Evolutionary conservation across 2,329 filamentous ascomycete genomes (phyloP), one percentile per base, ranked within the genome.

Genomic region (Arthroderma sp.): DNA sequence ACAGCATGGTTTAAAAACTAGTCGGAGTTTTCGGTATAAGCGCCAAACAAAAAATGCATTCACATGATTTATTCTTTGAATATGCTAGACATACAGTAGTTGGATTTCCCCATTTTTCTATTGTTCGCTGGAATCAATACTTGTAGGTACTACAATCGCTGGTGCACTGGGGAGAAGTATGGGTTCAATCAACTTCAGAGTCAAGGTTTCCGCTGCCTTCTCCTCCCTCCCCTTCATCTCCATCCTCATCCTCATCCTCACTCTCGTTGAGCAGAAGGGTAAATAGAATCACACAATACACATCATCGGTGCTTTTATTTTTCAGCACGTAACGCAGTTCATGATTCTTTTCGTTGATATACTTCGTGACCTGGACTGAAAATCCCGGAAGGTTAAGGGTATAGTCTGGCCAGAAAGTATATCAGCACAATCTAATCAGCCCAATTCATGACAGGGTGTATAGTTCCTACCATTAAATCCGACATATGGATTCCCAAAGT

Each of bases 401-500:
- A 44, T 69, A 64, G 53, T 63, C 58, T 61, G 15, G 36, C 28
- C 5, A 1, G 4, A 6, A 22, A 22, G 15, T 22, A 22, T 22
- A 30, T 36, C 37, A 38, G 29, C 10, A 11, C 3, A 11, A 15
- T 38, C 29, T 9, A 11, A 29, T n/a, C 40, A 38, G 6, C 30
- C 31, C 6, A 27, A 11, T 29, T 29, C 10, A 15, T 5, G 29
- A 6, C 15, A 38, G 28, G 27, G 38, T 22, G 45, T 15, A 6
- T 39, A 36, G 43, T 44, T 57, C 61, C 44, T 53, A 77, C 75
- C 75, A 57, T 80, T 82, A 61, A 96, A 95, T 63, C 94, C 86
- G 38, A 98, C 65, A 64, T 94, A 95, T 1, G 84, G 83, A 61
- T 96, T 96, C 64, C 82, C 94, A 63, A 98, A 96, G 60, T 84